Conservation (phyloP, 1,139 yeast species). For the Suhomyces yuchorum region DNA sequence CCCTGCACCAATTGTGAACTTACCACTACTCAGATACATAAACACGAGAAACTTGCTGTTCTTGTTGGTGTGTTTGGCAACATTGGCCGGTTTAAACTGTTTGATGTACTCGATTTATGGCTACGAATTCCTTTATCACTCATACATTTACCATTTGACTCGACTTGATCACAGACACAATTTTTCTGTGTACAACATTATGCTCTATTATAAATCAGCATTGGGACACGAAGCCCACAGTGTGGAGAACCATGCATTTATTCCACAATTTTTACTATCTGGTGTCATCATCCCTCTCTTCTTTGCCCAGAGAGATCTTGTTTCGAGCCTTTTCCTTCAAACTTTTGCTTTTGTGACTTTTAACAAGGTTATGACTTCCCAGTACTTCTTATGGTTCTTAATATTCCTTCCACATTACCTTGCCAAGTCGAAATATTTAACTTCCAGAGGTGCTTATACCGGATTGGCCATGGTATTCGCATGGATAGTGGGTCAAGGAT, state of each 20-base stretch:
- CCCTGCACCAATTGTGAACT: constrained; percentile 25
- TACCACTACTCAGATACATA: constrained; percentile 40
- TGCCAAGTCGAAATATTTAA: constrained; percentile 42
- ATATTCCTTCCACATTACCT: constrained; percentile 77
- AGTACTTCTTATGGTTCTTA: constrained; percentile 90
- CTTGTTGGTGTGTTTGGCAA: constrained; percentile 35
- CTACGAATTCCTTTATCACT: constrained; percentile 69
- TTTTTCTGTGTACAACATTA: constrained; percentile 82
- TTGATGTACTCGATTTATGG: constrained; percentile 74
- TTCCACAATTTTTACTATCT: constrained; percentile 76
- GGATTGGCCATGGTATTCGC: constrained; percentile 45
- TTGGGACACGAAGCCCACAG: constrained; percentile 10
- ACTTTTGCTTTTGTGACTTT: constrained; percentile 88
- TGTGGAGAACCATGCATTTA: constrained; percentile 62
- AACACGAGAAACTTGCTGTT: constrained; percentile 52
- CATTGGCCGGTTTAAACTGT: constrained; percentile 51
- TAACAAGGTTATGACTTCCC: constrained; percentile 94
- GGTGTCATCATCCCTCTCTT: constrained; percentile 60
- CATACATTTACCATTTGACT: constrained; percentile 80
- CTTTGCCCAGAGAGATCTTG: constrained; percentile 54
- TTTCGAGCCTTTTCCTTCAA: constrained; percentile 79
- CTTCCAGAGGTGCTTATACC: constrained; percentile 22
- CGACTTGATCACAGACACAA: constrained; percentile 94
- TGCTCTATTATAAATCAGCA: constrained; percentile 68
- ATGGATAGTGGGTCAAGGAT: constrained; percentile 75